Conservation (phyloP, 2,329 filamentous ascomycete species). For the Emydomyces testavorans region DNA sequence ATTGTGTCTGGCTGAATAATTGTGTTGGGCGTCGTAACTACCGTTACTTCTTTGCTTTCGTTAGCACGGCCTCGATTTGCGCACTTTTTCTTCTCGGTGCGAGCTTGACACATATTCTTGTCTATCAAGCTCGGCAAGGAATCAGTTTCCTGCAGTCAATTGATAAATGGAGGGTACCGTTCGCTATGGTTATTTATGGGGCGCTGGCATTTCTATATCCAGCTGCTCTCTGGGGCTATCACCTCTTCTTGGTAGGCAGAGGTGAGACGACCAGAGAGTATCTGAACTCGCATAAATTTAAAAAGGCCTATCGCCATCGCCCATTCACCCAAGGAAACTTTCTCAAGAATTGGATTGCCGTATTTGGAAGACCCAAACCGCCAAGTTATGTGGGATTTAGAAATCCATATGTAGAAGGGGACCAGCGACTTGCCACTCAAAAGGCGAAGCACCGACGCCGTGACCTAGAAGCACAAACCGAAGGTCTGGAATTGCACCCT, state of each 20-base stretch:
- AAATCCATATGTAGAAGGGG: conserved; percentile 59
- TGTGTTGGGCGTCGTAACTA: conserved; percentile 96
- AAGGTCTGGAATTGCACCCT: conserved; percentile 61
- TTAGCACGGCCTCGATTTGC: conserved; percentile 66
- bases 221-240: conserved; percentile 71
- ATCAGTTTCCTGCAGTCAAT: conserved; percentile 60
- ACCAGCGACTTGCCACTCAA: conserved; percentile 64
- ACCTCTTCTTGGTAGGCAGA: conserved; percentile 77
- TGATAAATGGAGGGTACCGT: conserved; percentile 61
- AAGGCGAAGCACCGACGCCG: conserved; percentile 43
- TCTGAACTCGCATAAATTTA: conserved; percentile 89
- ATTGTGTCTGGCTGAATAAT: conserved; percentile 98
- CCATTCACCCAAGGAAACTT: conserved; percentile 73
- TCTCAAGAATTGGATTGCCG: conserved; percentile 66
- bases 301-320: conserved; percentile 79
- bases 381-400: conserved; percentile 89
- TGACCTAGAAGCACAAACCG: conserved; percentile 41
- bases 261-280: conserved; percentile 96
- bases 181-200: conserved; percentile 79
- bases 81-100: conserved; percentile 64
- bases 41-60: conserved; percentile 91
- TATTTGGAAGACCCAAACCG: conserved; percentile 70
- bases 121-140: conserved; percentile 53
- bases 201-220: conserved; percentile 68
- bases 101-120: conserved; percentile 66